Evolutionary conservation across 352 stramenopile species (phyloP), one percentile per base, ranked within the genome.

Genomic region (Phytophthora uliginosa): DNA sequence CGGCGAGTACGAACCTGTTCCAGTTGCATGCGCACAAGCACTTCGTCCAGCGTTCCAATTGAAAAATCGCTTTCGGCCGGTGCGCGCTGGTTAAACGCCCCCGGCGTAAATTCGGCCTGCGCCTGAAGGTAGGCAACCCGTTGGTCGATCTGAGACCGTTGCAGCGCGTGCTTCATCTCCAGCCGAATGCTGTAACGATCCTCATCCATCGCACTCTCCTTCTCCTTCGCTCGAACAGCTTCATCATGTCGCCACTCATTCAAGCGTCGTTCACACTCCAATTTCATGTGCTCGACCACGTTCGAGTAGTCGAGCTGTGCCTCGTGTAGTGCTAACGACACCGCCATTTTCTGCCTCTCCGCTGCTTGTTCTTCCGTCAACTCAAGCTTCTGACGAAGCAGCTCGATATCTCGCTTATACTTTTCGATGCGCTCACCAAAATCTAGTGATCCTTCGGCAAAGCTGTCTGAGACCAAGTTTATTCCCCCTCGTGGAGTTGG

Each of bases 161-260:
- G 83, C 47, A 88, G 72, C 3, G 78, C 73, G 34, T 93, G 83
- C 20, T 80, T 82, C 74, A 92, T 89, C 66, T 92, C 84, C 18
- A 92, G 61, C 7, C 86, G 60, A 51, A 91, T 82, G 51, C 84
- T 92, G 69, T 91, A 90, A 13, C 84, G 78, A 67, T 92, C 86
- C 68, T 90, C 77, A 15, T 91, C 84, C 79, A 91, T 71, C 7
- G 82, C 75, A 10, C 59, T 74, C 54, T 91, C 79, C 13, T 72
- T 71, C 54, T 93, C 78, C 18, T 90, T 90, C 7, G 77, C 78
- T 22, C 82, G 76, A 33, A 93, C 62, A 48, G 82, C 74, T 69
- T 90, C 81, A 28, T 87, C 68, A 34, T 92, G 79, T 31, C 81
- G 71, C 86, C 84, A 85, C 26, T 88, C 72, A 54, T 82, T 84